Evolutionary conservation across 345 rosid species (phyloP), one percentile per base, ranked within the genome.

Genomic region (Clausena lansium): DNA sequence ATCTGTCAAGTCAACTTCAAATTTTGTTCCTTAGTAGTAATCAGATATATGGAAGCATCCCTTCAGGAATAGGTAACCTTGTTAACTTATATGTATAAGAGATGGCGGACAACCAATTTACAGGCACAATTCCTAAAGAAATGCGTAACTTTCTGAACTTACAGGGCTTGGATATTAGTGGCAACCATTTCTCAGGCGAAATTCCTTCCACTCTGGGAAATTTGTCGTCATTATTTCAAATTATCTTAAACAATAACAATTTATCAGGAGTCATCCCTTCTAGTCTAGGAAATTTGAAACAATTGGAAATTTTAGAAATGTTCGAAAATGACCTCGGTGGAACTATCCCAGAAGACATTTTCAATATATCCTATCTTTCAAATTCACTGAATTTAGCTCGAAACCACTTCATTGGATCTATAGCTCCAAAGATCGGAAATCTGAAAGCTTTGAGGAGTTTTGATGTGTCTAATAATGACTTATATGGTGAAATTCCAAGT

Each of bases 261-360:
- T 39, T 9, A 2, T 39, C 45, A 9, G 13, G 47, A 41, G 47
- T 2, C 47, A 41, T 41, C 0, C 47, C 47, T 41, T 41, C 47
- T 41, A 10, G 13, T 41, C 4, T 9, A 2, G 47, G 47, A 41
- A 41, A 41, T 10, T 41, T 41, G 14, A 0, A 41, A 41, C 47
- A 2, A 41, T 41, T 41, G 63, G 5, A 11, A 36, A 1, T 1
- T 2, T 6, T 82, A 0, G 36, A 78, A 30, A 70, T 87, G 47
- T 75, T 24, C 11, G 17, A 62, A 15, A 86, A 84, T 73, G 24
- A 76, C n/a, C 76, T 84, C n/a, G 65, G 28, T 7, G 87, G 86
- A 9, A n/a, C 20, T 27, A 70, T 84, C 28, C 84, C 89, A 7
- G 30, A 47, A 17, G 73, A 17, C 39, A 9, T 59, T 39, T 59